Base-by-base conservation (phyloP, 805 yeast species). In the Wickerhamiella shivajii region DNA sequence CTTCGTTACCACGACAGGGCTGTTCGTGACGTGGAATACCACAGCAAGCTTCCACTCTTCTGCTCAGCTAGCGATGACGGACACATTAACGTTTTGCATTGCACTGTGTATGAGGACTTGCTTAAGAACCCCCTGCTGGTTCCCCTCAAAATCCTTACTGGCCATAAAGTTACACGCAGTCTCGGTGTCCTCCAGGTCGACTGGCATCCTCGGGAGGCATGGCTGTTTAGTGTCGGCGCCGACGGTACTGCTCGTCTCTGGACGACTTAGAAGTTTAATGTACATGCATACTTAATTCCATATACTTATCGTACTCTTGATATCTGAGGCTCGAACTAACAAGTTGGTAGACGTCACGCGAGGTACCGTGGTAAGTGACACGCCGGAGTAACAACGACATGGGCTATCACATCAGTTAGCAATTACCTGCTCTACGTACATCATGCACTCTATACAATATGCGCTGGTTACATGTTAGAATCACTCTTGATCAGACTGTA, bases 201-300 rank as follows among this genome's bases (percentile, higher is more conserved):
- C 31, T 90, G 98, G 98, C 98, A 90, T 65, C 97, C 97, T 44
- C 74, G 76, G 48, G 97, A 90, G 60, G 95, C 98, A 1, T 90
- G 98, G 98, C 65, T 90, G 51, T 84, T 90, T 56, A 76, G 90
- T 52, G 81, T 94, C 8, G 98, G 97, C 48, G 97, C 97, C 15
- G 98, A 90, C 58, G 83, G 93, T 40, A 73, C 83, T 26, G 97
- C 96, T 5, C 74, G 94, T 51, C 61, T 90, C 50, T 90, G 98
- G 98, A 90, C 98, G 18, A 80, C 94, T 12, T 78, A 59, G 19
- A n/a, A n/a, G 11, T 13, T 13, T 13, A 28, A 4, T 19, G 16
- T 18, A 5, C 14, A 17, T 8, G 17, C 15, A 25, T 12, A n/a
- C n/a, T n/a, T n/a, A n/a, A n/a, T n/a, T n/a, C n/a, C n/a, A n/a